Conservation (phyloP, 1,139 yeast genomes). For the Blastobotrys persicus region DNA sequence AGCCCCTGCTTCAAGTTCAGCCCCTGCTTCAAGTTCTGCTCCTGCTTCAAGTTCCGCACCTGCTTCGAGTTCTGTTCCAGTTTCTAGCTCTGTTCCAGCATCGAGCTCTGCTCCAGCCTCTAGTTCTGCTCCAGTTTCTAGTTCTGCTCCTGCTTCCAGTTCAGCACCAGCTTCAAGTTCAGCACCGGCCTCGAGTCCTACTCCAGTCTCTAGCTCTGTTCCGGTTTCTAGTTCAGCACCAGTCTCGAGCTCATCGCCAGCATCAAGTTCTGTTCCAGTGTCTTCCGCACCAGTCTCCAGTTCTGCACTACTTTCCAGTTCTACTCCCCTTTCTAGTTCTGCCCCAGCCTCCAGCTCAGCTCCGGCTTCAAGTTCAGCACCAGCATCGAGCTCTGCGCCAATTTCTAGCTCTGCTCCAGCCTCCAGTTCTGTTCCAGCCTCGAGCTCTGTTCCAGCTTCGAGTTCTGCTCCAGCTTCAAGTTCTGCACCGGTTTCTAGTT, state of each 20-base stretch:
- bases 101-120: neutral
- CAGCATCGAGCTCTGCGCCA: neutral
- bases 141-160: neutral
- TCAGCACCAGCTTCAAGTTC: neutral
- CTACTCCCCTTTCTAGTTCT: neutral
- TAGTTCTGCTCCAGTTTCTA: neutral
- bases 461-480: neutral
- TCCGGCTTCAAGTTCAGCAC: neutral
- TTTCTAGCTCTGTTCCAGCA: neutral
- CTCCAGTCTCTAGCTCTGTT: neutral
- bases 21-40: neutral
- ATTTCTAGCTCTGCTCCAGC: slow-evolving; percentile 1
- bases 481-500: neutral
- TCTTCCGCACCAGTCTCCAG: neutral
- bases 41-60: neutral
- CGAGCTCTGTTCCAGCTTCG: neutral
- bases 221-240: neutral
- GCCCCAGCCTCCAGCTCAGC: neutral
- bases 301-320: neutral
- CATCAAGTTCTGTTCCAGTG: neutral
- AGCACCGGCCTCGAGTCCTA: neutral
- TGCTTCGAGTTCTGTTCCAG: neutral
- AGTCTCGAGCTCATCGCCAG: neutral
- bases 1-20: neutral
- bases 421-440: neutral